A percentile compares a stretch with the other conserved stretches of the same genome.
These are phyloP conservation scores for Chrysanthemum lavandulifolium DNA, from an alignment of 129 eudicot species.

Conservation along the genomic window DNA sequence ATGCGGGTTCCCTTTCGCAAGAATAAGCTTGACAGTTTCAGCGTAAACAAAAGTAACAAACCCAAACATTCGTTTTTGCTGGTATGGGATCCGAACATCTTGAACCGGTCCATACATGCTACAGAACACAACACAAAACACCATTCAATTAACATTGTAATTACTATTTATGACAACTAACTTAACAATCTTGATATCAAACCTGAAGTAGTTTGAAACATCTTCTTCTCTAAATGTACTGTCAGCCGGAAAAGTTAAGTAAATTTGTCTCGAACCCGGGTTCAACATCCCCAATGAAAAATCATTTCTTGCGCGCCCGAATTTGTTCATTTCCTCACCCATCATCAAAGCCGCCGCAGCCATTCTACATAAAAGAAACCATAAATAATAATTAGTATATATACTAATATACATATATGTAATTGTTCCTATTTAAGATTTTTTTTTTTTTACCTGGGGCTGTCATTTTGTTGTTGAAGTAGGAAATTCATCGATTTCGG, in stretches of 20 bases:
- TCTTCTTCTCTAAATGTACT: conserved; percentile 82
- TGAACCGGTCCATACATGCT: conserved; percentile 80
- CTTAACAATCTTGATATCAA: background rate
- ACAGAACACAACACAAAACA: conserved; percentile 9
- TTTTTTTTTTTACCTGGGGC: conserved; percentile 23
- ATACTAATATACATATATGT: no score
- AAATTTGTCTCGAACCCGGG: conserved; percentile 76
- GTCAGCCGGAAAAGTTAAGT: conserved; percentile 83
- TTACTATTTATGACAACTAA: no score
- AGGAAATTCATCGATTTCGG: conserved; percentile 51
- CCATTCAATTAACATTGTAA: background rate
- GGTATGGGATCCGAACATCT: conserved; percentile 91
- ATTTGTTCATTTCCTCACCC: conserved; percentile 56
- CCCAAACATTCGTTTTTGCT: conserved; percentile 83
- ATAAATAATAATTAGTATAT: no score
- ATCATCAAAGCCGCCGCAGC: conserved; percentile 56
- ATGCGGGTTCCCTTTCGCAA: conserved; percentile 88
- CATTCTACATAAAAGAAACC: conserved; percentile 29
- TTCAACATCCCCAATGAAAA: conserved; percentile 52
- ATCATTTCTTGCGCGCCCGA: conserved; percentile 45
- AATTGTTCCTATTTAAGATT: no score
- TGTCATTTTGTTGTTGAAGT: conserved; percentile 50
- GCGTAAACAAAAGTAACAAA: conserved; percentile 74
- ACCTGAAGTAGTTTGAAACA: conserved; percentile 79
- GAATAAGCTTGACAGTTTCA: conserved; percentile 72